Evolutionary conservation across 177 flowering plant genomes (phyloP).

Genomic region (Telopea speciosissima): DNA sequence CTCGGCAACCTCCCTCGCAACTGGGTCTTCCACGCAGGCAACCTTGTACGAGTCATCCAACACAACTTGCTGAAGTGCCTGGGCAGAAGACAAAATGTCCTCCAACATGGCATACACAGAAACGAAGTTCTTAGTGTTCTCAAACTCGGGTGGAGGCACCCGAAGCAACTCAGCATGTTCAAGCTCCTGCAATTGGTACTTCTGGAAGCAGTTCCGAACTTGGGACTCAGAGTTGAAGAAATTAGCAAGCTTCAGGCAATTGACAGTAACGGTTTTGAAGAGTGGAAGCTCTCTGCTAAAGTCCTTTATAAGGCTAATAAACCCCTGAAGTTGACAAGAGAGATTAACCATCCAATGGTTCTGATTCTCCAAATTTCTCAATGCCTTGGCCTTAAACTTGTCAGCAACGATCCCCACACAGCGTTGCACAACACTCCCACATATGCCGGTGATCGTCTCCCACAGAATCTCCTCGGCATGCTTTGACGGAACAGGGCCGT

Average conservation of each 20-base stretch:
- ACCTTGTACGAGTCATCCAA: constrained; percentile 49
- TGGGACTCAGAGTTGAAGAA: constrained; percentile 34
- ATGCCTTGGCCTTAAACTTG: constrained; percentile 29
- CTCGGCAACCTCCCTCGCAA: constrained; percentile 43
- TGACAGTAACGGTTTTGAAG: constrained; percentile 32
- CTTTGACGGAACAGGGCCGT: constrained; percentile 16
- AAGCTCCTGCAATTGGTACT: constrained; percentile 32
- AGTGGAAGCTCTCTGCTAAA: constrained; percentile 40
- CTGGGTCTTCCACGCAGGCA: constrained; percentile 37
- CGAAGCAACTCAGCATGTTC: constrained; percentile 28
- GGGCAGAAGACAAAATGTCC: constrained; percentile 37
- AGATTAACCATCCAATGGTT: constrained; percentile 52
- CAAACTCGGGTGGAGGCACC: constrained; percentile 25
- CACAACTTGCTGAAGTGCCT: constrained; percentile 41
- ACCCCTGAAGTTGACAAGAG: constrained; percentile 43
- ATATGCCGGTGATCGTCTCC: constrained; percentile 21
- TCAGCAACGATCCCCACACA: constrained; percentile 19
- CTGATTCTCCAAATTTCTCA: constrained; percentile 28
- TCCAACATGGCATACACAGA: constrained; percentile 40
- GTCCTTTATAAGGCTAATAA: constrained; percentile 43
- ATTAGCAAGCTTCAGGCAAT: constrained; percentile 36
- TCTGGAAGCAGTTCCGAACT: constrained; percentile 26
- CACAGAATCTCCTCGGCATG: constrained; percentile 32
- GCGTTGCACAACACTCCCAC: constrained; percentile 22
- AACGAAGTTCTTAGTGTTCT: constrained; percentile 22